phyloP scores from a whole-genome alignment of 1,284 basidiomycete species.

The Boletus austroedulis region DNA sequence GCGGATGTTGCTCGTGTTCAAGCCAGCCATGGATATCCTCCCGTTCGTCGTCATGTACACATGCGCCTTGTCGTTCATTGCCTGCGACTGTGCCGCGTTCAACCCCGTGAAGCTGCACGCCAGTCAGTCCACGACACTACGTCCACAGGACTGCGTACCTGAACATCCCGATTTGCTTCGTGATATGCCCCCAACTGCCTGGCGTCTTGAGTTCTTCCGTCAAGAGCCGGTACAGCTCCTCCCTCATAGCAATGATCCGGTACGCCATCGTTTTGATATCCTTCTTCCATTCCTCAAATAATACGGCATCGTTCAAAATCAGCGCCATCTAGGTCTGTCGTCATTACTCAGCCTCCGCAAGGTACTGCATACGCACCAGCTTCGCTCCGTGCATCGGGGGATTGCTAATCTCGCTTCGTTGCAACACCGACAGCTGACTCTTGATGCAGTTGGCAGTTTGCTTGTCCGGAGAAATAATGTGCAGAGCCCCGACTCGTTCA shows the following conservation, averaged over 20 bases:
- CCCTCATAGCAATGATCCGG: constrained; percentile 88
- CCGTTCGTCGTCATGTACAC: constrained; percentile 88
- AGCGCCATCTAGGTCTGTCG: constrained; percentile 56
- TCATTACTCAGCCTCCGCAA: neutral
- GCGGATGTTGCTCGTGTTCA: constrained; percentile 71
- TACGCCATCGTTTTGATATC: constrained; percentile 93
- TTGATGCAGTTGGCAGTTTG: constrained; percentile 72
- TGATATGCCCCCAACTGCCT: constrained; percentile 88
- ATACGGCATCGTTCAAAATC: constrained; percentile 67
- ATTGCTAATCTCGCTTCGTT: constrained; percentile 91
- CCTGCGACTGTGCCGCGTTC: constrained; percentile 64
- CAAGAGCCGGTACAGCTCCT: constrained; percentile 75
- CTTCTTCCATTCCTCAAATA: constrained; percentile 85
- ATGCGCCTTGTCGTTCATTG: constrained; percentile 74
- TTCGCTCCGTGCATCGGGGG: constrained; percentile 89
- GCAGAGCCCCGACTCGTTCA: constrained; percentile 84
- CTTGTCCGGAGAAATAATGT: constrained; percentile 60
- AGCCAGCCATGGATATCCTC: constrained; percentile 57
- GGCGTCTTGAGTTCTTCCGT: constrained; percentile 87
- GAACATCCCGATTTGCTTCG: constrained; percentile 91
- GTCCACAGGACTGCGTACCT: constrained; percentile 49
- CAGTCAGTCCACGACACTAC: constrained; percentile 8
- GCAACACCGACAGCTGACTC: constrained; percentile 84
- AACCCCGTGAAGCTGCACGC: constrained; percentile 74
- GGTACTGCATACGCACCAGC: constrained; percentile 52